These are phyloP conservation scores for Rostrohypoxylon terebratum DNA, from an alignment of 495 filamentous ascomycete species.

Conservation along the genomic window DNA sequence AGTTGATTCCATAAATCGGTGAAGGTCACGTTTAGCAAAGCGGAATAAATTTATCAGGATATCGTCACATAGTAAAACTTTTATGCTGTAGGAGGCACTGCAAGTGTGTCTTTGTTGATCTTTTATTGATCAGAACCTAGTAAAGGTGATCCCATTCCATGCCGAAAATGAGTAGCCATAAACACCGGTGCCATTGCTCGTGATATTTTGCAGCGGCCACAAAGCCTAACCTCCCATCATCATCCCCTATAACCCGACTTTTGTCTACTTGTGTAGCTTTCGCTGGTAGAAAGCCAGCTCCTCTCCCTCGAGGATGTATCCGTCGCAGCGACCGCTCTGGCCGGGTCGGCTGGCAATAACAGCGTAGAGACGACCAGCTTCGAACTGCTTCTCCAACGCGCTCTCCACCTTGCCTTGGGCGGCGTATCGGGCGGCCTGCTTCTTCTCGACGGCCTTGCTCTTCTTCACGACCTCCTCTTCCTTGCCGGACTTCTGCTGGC, in stretches of 20 bases:
- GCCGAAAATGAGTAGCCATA: constrained; percentile 52
- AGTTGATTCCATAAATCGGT: background rate
- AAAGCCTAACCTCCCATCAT: constrained; percentile 25
- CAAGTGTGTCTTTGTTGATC: constrained; percentile 43
- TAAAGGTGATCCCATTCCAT: constrained; percentile 50
- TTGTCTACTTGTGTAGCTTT: constrained; percentile 92
- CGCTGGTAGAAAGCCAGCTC: constrained; percentile 99
- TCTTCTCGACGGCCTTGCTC: constrained; percentile 92
- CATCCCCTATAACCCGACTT: constrained; percentile 1
- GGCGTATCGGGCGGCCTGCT: constrained; percentile 88
- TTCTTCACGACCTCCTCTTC: constrained; percentile 81
- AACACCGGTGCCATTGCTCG: constrained; percentile 53
- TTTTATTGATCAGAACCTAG: constrained; percentile 53
- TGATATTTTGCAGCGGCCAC: constrained; percentile 47
- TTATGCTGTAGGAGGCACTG: constrained; percentile 11
- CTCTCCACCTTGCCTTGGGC: constrained; percentile 90
- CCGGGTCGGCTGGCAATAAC: constrained; percentile 91
- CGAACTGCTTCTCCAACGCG: constrained; percentile 96
- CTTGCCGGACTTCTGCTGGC: constrained; percentile 79
- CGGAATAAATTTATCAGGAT: background rate
- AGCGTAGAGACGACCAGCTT: constrained; percentile 95
- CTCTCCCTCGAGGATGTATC: constrained; percentile 98
- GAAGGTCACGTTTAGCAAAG: background rate
- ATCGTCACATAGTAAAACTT: background rate
- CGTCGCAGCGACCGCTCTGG: constrained; percentile 95